Evolutionary conservation across 805 yeast species (phyloP), one percentile per base, ranked within the genome.

Genomic region (Saturnispora halmiae): DNA sequence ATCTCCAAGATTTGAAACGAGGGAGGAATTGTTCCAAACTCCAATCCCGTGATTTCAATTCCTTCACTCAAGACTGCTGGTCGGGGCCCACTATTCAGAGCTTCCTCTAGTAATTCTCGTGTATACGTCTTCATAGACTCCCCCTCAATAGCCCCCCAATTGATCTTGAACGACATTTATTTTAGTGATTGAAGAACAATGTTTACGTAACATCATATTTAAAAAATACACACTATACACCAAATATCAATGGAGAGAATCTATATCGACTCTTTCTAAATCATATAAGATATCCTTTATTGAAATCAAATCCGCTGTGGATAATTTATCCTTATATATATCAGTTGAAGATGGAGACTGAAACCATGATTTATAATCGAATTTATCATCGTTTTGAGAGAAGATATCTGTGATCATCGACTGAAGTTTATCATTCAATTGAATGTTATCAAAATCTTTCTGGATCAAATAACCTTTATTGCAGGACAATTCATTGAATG

Each of bases 11-110:
- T 79, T 58, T 83, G 94, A 46, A 83, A 75, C 41, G 69, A 65
- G 1, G 94, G 94, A 1, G 92, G 77, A 21, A 72, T 67, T 35
- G 77, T 69, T 8, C 94, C 94, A 63, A 84, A 79, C 51, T 78
- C 70, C 29, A 83, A 67, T 47, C 81, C 85, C 42, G 75, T 70
- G 36, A 83, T 84, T 29, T 64, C 64, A 46, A 83, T 82, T 36
- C 71, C 73, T 15, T 83, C 80, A 20, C 84, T 83, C 14, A 83
- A 64, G 6, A 83, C 77, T 38, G 72, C 74, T 9, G 90, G 87
- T 41, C 79, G 63, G 49, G 75, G 76, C 3, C 86, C 86, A 20
- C 82, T 74, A 54, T 83, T 83, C 31, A 83, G 66, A 0, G 90
- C 83, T 44, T 76, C 81, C 24, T 82, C 79, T 14, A 83, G 62